These are phyloP conservation scores for Colletotrichum sublineola DNA, from an alignment of 2,329 filamentous ascomycete genomes.

Conservation along the genomic window DNA sequence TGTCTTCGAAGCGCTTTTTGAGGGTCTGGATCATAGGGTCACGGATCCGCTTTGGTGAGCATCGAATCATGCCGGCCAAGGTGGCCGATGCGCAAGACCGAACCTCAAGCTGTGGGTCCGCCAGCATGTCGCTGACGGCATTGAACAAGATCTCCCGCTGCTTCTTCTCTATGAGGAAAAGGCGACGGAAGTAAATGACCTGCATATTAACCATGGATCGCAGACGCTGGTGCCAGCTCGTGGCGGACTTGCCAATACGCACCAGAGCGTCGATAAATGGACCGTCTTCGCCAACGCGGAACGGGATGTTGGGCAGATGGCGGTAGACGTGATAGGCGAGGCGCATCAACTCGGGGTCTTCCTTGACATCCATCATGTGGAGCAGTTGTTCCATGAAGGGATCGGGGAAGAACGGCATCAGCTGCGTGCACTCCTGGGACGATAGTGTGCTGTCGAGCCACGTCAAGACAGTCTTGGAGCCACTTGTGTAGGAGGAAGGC, in stretches of 20 bases:
- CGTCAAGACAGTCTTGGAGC: slow-evolving; percentile 93
- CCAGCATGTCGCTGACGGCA: slow-evolving; percentile 95
- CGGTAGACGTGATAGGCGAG: slow-evolving; percentile 97
- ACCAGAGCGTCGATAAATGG: slow-evolving; percentile 89
- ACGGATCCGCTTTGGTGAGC: slow-evolving; percentile 85
- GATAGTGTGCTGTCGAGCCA: slow-evolving; percentile 95
- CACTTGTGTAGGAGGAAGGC: slow-evolving; percentile 93
- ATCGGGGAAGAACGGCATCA: slow-evolving; percentile 91
- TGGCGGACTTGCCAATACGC: slow-evolving; percentile 84
- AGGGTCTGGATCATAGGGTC: slow-evolving; percentile 81
- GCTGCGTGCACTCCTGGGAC: slow-evolving; percentile 91
- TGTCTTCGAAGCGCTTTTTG: slow-evolving; percentile 82
- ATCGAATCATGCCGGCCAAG: slow-evolving; percentile 96
- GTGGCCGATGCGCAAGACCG: slow-evolving; percentile 93
- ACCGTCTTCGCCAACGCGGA: slow-evolving; percentile 86
- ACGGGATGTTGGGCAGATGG: slow-evolving; percentile 94
- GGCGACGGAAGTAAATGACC: slow-evolving; percentile 95
- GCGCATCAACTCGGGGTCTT: slow-evolving; percentile 94
- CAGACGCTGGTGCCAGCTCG: slow-evolving; percentile 95
- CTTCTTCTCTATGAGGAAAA: slow-evolving; percentile 83
- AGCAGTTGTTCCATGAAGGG: slow-evolving; percentile 92
- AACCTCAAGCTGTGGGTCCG: slow-evolving; percentile 92
- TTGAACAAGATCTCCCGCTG: slow-evolving; percentile 87
- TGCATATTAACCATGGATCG: slow-evolving; percentile 98
- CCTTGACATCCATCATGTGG: slow-evolving; percentile 99